Evolutionary conservation across 2,329 filamentous ascomycete genomes (phyloP), one percentile per base, ranked within the genome.

Genomic region (Hypoxylon sp.): DNA sequence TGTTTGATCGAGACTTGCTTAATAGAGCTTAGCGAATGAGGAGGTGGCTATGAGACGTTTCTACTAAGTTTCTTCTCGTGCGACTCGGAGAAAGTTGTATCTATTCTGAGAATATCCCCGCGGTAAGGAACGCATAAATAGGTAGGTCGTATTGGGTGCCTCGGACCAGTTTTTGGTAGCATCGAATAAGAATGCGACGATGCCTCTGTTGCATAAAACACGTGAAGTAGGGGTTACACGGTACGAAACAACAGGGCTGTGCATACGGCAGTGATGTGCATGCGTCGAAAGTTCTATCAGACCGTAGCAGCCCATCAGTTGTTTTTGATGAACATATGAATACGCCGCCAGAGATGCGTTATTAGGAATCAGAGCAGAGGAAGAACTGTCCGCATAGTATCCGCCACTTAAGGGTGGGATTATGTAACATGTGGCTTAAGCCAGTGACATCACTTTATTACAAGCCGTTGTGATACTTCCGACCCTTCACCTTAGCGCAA

Each of bases 21-120:
- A 44, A 13, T 46, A 39, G 27, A 31, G n/a, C 27, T 35, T 46
- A 51, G 37, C 44, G 29, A 29, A 24, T 31, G 56, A 55, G 55
- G 44, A 55, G 62, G 62, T 50, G 56, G 51, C 50, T 32, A 50
- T 35, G 44, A 39, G 29, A 19, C 15, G 51, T 57, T 58, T 48
- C 58, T 54, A 17, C 19, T 52, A 32, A 39, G 50, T 56, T 55
- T 52, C 52, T 37, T 57, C 46, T 42, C 31, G 46, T 21, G 47
- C 32, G 31, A 42, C 46, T 37, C 37, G 2, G 21, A 24, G 42
- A 56, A 17, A 32, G 51, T 32, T 61, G 21, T 27, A 35, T 58
- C 53, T 62, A 46, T 67, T 59, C 54, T 51, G 27, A 67, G 46
- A 50, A 46, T 47, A 57, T 61, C 44, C 37, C 53, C 13, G 31